Conservation (phyloP, 306 rosid species). For the Trichosanthes truncata region DNA sequence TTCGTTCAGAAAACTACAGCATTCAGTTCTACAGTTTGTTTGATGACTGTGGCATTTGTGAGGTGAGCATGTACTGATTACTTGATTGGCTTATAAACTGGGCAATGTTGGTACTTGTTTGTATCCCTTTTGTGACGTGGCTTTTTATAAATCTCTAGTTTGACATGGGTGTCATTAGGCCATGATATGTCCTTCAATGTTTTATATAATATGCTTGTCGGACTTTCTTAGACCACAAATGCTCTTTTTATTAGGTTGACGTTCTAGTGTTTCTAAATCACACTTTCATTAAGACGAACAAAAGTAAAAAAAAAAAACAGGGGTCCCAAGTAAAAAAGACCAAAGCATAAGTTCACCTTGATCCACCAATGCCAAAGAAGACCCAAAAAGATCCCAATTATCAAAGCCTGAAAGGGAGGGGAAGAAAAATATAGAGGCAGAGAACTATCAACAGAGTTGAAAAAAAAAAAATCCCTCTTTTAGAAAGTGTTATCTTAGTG, state of each 20-base stretch:
- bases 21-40: conserved; percentile 78
- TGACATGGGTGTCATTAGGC: neutral
- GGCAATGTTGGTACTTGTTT: neutral
- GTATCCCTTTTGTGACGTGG: neutral
- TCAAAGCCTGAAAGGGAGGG: neutral
- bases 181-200: neutral
- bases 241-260: neutral
- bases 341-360: neutral
- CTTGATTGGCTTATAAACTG: neutral
- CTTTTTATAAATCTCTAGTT: neutral
- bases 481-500: neutral
- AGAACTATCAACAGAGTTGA: neutral
- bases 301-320: neutral
- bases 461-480: neutral
- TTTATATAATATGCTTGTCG: neutral
- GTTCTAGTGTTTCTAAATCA: neutral
- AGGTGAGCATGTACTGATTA: conserved; percentile 37
- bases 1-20: conserved; percentile 67
- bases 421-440: neutral
- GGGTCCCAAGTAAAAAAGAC: neutral
- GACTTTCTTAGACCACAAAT: neutral
- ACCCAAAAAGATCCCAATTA: neutral
- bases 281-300: neutral
- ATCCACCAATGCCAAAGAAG: neutral
- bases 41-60: conserved; percentile 70